phyloP scores from a whole-genome alignment of 352 stramenopile species.

The Phytophthora niederhauseri region DNA sequence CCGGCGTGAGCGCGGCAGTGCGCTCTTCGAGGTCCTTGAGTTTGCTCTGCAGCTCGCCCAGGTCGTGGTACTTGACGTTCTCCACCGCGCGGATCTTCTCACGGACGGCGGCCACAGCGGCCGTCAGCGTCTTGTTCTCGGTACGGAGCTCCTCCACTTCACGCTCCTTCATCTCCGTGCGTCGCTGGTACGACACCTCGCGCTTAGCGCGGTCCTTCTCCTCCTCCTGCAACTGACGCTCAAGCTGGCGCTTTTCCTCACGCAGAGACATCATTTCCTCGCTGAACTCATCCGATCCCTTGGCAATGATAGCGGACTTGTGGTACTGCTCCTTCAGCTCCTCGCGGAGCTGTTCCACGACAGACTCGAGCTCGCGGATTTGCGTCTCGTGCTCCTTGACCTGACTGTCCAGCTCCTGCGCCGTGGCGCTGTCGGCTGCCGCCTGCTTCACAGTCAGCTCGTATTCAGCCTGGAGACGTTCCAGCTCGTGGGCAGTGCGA shows the following conservation, averaged over 20 bases:
- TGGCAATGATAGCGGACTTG: constrained; percentile 43
- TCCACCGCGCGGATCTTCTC: constrained; percentile 54
- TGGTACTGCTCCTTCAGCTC: constrained; percentile 61
- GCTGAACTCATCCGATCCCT: constrained; percentile 51
- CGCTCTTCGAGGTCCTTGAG: constrained; percentile 50
- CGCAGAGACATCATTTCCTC: constrained; percentile 50
- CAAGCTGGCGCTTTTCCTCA: constrained; percentile 46
- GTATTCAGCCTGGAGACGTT: constrained; percentile 53
- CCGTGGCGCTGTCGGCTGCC: constrained; percentile 35
- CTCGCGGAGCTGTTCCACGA: constrained; percentile 43
- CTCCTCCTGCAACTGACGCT: constrained; percentile 43
- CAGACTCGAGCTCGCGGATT: constrained; percentile 51
- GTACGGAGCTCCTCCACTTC: constrained; percentile 48
- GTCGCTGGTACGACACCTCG: constrained; percentile 45
- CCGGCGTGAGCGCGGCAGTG: constrained; percentile 39
- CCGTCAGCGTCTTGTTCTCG: constrained; percentile 48
- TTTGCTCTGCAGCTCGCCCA: constrained; percentile 40
- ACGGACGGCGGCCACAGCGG: constrained; percentile 44
- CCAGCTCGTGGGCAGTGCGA: constrained; percentile 42
- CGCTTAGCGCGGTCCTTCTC: constrained; percentile 47
- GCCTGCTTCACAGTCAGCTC: constrained; percentile 48
- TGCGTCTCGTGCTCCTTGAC: constrained; percentile 48
- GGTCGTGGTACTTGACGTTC: constrained; percentile 43
- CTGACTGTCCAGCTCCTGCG: constrained; percentile 46
- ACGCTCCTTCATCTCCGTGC: constrained; percentile 48